Evolutionary conservation across 305 asterid genomes (phyloP), one percentile per base, ranked within the genome.

Genomic region (Euphrasia arctica): DNA sequence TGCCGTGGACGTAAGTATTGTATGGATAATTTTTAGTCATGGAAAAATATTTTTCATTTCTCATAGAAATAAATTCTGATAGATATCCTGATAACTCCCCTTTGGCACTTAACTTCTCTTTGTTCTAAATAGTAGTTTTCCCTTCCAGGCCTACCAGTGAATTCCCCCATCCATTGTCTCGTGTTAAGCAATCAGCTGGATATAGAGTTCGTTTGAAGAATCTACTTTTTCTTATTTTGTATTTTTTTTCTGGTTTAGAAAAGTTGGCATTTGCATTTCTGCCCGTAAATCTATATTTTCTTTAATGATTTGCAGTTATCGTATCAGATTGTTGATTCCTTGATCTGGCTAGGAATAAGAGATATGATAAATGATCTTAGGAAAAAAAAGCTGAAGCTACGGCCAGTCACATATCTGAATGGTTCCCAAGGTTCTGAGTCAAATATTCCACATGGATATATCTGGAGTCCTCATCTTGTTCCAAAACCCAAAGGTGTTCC

Each of bases 381-480:
- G 87, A 93, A 93, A 76, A 90, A 84, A 76, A 88, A 84, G 77
- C 77, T 90, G 82, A 93, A 88, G 74, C 81, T 90, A 64, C 80
- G 96, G 54, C 96, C 95, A 42, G 90, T 90, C 76, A 93, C 99
- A 36, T 93, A 93, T 73, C 81, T 93, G 79, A 88, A 95, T 70
- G 92, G 99, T 76, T 77, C 97, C 49, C 92, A 86, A 67, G 95
- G 89, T 43, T 83, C 92, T 62, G 95, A 81, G 73, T 72, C 87
- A n/a, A 84, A 93, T 67, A 79, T 90, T 60, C 97, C 99, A 10
- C 83, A 90, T 77, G 97, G 96, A 70, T 93, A 93, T 74, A 93
- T 93, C 61, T 90, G 99, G 97, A 93, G 99, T 77, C 99, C 97
- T 72, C 96, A 93, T 72, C 96, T 93, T 66, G 99, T 93, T 66